A percentile compares a stretch with the other conserved stretches of the same genome.
Conservation (phyloP, 768 basidiomycete genomes). For the Kwoniella bestiolae region DNA sequence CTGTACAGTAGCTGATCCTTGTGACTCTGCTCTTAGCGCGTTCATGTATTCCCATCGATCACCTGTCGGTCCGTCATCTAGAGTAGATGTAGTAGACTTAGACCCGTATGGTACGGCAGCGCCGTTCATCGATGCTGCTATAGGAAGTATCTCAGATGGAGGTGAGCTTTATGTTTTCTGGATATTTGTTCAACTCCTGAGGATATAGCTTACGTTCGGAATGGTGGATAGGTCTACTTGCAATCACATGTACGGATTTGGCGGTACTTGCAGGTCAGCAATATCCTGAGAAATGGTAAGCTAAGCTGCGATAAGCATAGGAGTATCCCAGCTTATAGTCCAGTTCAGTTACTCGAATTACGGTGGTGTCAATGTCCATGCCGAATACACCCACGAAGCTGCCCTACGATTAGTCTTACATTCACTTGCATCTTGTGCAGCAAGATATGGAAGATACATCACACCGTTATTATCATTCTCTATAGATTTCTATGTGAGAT, state of each 20-base stretch:
- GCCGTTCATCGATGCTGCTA: slow-evolving; percentile 92
- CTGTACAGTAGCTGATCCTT: not conserved
- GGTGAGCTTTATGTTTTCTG: slow-evolving; percentile 61
- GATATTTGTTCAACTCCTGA: not conserved
- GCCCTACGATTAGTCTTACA: slow-evolving; percentile 91
- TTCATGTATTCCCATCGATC: slow-evolving; percentile 88
- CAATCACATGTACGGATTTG: slow-evolving; percentile 95
- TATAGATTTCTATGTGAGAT: slow-evolving; percentile 94
- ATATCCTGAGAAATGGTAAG: slow-evolving; percentile 94
- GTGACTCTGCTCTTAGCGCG: slow-evolving; percentile 61
- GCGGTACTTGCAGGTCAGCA: slow-evolving; percentile 91
- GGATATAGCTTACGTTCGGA: not conserved
- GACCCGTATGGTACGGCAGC: slow-evolving; percentile 98
- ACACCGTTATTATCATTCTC: slow-evolving; percentile 82
- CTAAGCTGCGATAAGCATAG: not conserved
- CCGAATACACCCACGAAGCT: slow-evolving; percentile 94
- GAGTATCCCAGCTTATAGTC: not conserved
- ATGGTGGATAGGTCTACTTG: slow-evolving; percentile 70
- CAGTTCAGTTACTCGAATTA: slow-evolving; percentile 83
- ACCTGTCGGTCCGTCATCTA: slow-evolving; percentile 61
- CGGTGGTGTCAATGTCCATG: slow-evolving; percentile 83
- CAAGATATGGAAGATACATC: slow-evolving; percentile 89
- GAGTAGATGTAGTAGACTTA: slow-evolving; percentile 93
- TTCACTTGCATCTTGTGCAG: slow-evolving; percentile 80
- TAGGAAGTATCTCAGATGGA: slow-evolving; percentile 84